A percentile compares a stretch with the other conserved stretches of the same genome.
These are phyloP conservation scores for Thelonectria blattea DNA, from an alignment of 2,329 filamentous ascomycete genomes.

Conservation along the genomic window DNA sequence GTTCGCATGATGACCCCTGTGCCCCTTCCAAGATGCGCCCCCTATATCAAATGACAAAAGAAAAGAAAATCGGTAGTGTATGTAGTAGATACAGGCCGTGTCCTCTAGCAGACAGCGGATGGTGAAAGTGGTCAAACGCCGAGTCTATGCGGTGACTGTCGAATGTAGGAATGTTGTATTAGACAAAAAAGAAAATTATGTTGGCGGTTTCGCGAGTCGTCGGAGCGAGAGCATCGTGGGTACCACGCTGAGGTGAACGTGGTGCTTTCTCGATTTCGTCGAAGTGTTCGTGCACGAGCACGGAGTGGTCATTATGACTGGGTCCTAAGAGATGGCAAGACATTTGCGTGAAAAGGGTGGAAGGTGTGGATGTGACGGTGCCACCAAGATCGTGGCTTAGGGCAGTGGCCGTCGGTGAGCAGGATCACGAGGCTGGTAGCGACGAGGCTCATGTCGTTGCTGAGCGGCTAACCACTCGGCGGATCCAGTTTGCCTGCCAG, in stretches of 20 bases:
- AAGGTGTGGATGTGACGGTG: conserved; percentile 8
- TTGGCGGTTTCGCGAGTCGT: conserved; percentile 33
- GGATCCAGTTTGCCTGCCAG: conserved; percentile 56
- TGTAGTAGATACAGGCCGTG: conserved; percentile 38
- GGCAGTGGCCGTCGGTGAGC: conserved; percentile 47
- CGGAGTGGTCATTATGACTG: conserved; percentile 1
- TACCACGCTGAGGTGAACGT: conserved; percentile 25
- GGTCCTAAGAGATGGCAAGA: conserved; percentile 10
- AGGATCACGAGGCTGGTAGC: conserved; percentile 54
- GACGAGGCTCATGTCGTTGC: conserved; percentile 49
- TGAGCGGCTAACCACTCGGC: conserved; percentile 59
- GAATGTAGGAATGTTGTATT: conserved; percentile 33
- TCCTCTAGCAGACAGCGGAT: conserved; percentile 27
- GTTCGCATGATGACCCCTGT: conserved; percentile 30
- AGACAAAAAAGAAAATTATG: conserved; percentile 37
- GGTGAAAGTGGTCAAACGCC: conserved; percentile 39
- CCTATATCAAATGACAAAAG: conserved; percentile 35
- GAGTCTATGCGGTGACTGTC: conserved; percentile 43
- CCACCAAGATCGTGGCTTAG: conserved; percentile 31
- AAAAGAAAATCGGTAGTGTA: conserved; percentile 34
- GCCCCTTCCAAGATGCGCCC: conserved; percentile 35
- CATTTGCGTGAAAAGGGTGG: not conserved
- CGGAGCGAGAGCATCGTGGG: conserved; percentile 37
- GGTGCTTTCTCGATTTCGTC: conserved; percentile 38
- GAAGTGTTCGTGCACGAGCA: conserved; percentile 29